These are phyloP conservation scores for Cydonia oblonga DNA, from an alignment of 331 rosid genomes.

Conservation along the genomic window DNA sequence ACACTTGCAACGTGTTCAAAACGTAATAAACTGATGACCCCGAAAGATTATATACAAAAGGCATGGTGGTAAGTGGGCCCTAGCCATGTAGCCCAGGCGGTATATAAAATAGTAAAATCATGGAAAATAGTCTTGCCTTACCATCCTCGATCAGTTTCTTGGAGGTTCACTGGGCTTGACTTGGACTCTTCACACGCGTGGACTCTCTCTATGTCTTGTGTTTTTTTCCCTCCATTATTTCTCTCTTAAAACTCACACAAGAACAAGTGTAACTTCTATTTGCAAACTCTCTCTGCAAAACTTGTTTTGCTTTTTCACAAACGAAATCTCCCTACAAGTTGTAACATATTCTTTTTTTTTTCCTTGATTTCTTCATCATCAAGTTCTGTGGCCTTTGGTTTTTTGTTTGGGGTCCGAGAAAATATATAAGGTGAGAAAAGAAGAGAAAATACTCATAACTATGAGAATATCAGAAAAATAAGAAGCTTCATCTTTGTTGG, in stretches of 20 bases:
- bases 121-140: not conserved
- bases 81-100: not conserved
- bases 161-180: not conserved
- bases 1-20: accelerated
- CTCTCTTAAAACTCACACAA: not conserved
- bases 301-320: not conserved
- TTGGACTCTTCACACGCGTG: constrained; percentile 8
- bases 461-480: not conserved
- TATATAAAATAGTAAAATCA: not conserved
- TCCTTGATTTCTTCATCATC: not conserved
- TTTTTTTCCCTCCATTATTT: not conserved
- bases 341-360: not conserved
- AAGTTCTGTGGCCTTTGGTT: not conserved
- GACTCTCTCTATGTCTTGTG: not conserved
- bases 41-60: too few species aligned
- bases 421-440: not conserved
- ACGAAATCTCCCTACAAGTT: constrained; percentile 4
- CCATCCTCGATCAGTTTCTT: not conserved
- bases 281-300: not conserved
- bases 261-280: constrained; percentile 2
- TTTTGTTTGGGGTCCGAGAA: not conserved
- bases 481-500: not conserved
- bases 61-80: too few species aligned
- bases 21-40: not conserved
- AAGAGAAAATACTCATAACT: not conserved